phyloP scores from a whole-genome alignment of 2,329 filamentous ascomycete species.

The Fusarium sororula region DNA sequence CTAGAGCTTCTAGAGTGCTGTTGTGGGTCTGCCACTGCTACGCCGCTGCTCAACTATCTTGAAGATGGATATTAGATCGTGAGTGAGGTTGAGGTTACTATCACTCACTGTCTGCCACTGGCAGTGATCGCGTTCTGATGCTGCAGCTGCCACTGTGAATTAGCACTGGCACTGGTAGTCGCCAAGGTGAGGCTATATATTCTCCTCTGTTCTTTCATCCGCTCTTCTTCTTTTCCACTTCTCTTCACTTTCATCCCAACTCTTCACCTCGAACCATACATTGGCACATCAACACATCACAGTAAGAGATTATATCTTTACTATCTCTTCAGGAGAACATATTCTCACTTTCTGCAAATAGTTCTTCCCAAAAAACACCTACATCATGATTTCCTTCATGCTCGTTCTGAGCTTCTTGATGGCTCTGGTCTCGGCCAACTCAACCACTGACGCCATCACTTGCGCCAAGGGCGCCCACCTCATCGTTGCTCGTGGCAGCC shows the following conservation, averaged over 20 bases:
- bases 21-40: conserved; percentile 15
- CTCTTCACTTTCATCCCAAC: not conserved
- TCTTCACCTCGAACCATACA: not conserved
- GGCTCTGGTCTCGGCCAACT: not conserved
- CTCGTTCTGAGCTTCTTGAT: not conserved
- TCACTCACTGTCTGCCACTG: not conserved
- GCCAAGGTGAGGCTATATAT: conserved; percentile 10
- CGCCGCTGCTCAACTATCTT: not conserved
- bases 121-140: not conserved
- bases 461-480: conserved; percentile 33
- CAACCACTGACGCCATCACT: not conserved
- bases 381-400: conserved; percentile 15
- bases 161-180: not conserved
- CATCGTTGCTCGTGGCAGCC: conserved; percentile 33
- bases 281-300: not conserved
- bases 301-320: not conserved
- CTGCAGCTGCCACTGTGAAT: not conserved
- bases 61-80: not conserved
- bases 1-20: not conserved
- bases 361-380: not conserved
- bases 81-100: not conserved
- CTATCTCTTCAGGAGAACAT: not conserved
- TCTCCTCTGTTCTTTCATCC: not conserved
- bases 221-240: not conserved
- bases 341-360: not conserved